Base-by-base conservation (phyloP, 768 basidiomycete species). In the Leccinum barrowsii region DNA sequence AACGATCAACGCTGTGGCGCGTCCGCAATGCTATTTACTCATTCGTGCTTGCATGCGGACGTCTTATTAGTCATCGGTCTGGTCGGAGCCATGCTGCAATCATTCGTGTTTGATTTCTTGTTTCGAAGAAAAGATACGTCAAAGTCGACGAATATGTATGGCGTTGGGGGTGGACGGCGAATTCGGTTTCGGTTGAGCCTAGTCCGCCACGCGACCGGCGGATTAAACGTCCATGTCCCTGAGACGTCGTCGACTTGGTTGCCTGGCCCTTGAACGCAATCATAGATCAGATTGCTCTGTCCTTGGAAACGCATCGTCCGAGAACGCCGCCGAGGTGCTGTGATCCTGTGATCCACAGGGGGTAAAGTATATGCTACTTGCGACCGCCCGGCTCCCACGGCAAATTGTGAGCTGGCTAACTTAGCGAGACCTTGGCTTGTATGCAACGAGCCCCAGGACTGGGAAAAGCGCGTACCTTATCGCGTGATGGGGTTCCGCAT, bases 301-400 rank as follows among this genome's bases (percentile, higher is more conserved):
- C 56, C 15, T 58, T 56, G 40, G 46, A 55, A 50, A 55, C 52
- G 24, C 50, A 62, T 54, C 15, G 7, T 28, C 40, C 55, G 34
- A 52, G 37, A 30, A 21, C 12, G 40, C 40, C 52, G 57, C 28
- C 28, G 28, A 28, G 28, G 47, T 37, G 54, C 15, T 28, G 40
- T 21, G 24, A 24, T 24, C 24, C 40, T 49, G 52, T 42, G 57
- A 59, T 58, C 22, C 19, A n/a, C n/a, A 15, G 24, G 7, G 12
- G 17, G 8, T 7, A 24, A 32, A 10, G 40, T 10, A 42, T 5
- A n/a, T 28, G 13, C 26, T 19, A 6, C 22, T 26, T 42, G 24
- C 12, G 24, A 44, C 1, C 22, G 5, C 13, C 7, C 13, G 13
- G 17, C 55, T 42, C 59, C 32, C 60, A 58, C 21, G 37, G 24